phyloP scores from a whole-genome alignment of 2,329 filamentous ascomycete genomes.

The Aspergillus texensis region DNA sequence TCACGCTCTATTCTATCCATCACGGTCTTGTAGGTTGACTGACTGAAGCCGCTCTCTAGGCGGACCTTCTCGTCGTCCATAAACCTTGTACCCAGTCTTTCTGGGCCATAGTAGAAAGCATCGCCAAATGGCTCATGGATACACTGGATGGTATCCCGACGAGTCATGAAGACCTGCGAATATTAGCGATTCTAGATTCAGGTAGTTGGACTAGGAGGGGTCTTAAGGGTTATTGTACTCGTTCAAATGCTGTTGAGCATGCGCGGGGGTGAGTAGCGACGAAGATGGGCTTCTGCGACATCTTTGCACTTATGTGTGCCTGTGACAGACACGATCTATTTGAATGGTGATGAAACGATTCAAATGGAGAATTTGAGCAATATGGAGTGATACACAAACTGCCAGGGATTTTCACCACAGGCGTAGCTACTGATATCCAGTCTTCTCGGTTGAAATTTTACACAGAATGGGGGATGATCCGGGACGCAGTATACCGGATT shows the following conservation, averaged over 20 bases:
- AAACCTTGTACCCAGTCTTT: constrained; percentile 79
- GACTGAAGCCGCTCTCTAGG: constrained; percentile 46
- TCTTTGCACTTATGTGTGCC: constrained; percentile 36
- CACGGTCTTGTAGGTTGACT: constrained; percentile 61
- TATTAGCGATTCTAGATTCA: constrained; percentile 4
- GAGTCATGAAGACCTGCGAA: constrained; percentile 90
- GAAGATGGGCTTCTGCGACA: constrained; percentile 84
- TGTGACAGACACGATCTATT: background rate
- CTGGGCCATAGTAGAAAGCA: constrained; percentile 93
- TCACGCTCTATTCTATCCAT: constrained; percentile 74
- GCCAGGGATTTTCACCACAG: constrained; percentile 27
- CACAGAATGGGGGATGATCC: background rate
- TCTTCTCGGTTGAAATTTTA: background rate
- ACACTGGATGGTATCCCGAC: constrained; percentile 76
- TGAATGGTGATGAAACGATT: background rate
- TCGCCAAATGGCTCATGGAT: constrained; percentile 97
- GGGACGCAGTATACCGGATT: background rate
- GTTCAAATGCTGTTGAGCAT: constrained; percentile 95
- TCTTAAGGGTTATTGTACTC: constrained; percentile 58
- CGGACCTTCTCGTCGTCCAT: constrained; percentile 64
- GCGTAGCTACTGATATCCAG: constrained; percentile 20
- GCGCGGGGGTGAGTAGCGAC: constrained; percentile 91
- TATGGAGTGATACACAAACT: constrained; percentile 17
- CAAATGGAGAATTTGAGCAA: background rate
- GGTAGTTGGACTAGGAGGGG: background rate